Evolutionary conservation across 2,329 filamentous ascomycete species (phyloP).

Genomic region (Ascocoryne sarcoides): DNA sequence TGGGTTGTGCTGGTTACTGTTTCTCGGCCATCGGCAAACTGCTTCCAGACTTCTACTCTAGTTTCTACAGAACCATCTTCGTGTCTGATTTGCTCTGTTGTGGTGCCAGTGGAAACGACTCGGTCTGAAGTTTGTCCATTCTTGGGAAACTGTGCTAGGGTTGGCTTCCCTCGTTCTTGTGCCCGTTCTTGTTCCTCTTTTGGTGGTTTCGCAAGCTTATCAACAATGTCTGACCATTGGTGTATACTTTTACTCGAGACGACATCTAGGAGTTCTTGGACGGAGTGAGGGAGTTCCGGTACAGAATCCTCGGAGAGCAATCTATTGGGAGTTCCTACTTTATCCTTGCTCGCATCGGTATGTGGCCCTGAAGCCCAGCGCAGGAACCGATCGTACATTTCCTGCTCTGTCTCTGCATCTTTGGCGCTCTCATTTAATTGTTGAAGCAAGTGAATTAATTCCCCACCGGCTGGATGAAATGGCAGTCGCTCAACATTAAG

Average conservation of each 20-base stretch:
- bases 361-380: conserved; percentile 3
- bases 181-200: not conserved
- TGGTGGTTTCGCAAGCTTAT: not conserved
- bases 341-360: not conserved
- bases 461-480: too few relatives aligned
- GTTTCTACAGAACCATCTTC: conserved; percentile 23
- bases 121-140: conserved; percentile 9
- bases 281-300: not conserved
- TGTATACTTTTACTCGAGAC: not conserved
- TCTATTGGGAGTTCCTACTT: conserved; percentile 1
- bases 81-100: conserved; percentile 14
- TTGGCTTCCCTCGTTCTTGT: not conserved
- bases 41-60: conserved; percentile 20
- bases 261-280: not conserved
- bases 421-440: not conserved
- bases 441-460: not conserved
- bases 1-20: conserved; percentile 18
- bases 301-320: not conserved
- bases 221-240: not conserved
- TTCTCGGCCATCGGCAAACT: conserved; percentile 21
- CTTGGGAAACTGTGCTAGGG: not conserved
- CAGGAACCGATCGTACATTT: conserved; percentile 25
- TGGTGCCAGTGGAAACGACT: conserved; percentile 20
- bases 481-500: not conserved
- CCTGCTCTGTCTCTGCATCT: conserved; percentile 20